Base-by-base conservation (phyloP, 23 red algal species). In the Chondrus crispus region DNA sequence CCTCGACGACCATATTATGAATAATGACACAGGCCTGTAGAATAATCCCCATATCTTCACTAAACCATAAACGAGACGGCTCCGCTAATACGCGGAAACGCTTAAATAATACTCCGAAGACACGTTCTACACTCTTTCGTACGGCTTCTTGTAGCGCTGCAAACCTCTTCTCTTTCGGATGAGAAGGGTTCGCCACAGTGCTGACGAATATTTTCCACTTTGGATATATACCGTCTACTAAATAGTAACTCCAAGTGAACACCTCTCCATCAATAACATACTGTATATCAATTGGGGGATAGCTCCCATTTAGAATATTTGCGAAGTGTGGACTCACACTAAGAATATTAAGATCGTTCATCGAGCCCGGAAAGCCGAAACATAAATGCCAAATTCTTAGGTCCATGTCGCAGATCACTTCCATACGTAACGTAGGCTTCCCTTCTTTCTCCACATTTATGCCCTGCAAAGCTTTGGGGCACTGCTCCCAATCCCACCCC, bases 401-500 rank as follows among this genome's bases (percentile, higher is more conserved):
- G 50, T 83, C 75, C 35, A 92, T 6, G 44, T 63, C 18, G 1
- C 54, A 63, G 9, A 82, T 84, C 3, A 46, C 24, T 70, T 92
- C 60, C 36, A 92, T 81, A 8, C 88, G 47, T 2, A 92, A 19
- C 10, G 26, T 49, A 4, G 46, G 76, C 60, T 84, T 66, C 9
- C 75, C 71, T 1, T 92, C 88, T 52, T 92, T 84, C 35, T 77
- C 75, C 18, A 70, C 38, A 51, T 83, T 68, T 14, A 70, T 39
- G 26, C 75, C 78, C 37, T 92, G 88, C 18, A 46, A 38, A 3
- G 28, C 75, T 76, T 68, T 92, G 13, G 88, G 76, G 60, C 26
- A 68, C 33, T 83, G 82, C 28, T 74, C 38, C 88, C 57, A 92
- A 22, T 32, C 88, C 88, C 88, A 84, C 19, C 88, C 55, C 12